Evolutionary conservation across 257 asterid species (phyloP), one percentile per base, ranked within the genome.

Genomic region (Petunia axillaris): DNA sequence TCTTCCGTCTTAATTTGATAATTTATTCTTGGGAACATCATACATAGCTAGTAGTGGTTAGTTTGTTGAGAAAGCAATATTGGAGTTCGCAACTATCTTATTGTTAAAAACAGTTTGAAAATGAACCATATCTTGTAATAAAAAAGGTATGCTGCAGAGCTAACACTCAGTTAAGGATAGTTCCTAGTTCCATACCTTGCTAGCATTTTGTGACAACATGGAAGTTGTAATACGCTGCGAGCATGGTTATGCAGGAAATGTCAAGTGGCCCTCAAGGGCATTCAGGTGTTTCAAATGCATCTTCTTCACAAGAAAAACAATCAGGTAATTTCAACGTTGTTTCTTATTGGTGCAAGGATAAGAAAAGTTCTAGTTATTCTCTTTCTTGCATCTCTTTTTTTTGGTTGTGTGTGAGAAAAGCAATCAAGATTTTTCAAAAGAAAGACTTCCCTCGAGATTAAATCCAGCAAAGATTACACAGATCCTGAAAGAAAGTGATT

Each of bases 231-330:
- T 55, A 64, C 15, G 36, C 37, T 81, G 59, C 44, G 25, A 66
- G 50, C 54, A 41, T 64, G 39, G 57, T 63, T 8, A 25, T 44
- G 83, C 89, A 87, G 89, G 89, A 63, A 55, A 64, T 73, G 52
- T 85, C 64, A 83, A 90, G 91, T 39, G 85, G 82, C 25, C 88
- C 90, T 2, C 80, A 81, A 11, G 52, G 79, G 38, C 81, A 50
- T 36, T 37, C 86, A 1, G 83, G 46, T 53, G 16, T 16, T 54
- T 68, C 75, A 41, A 81, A 81, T 57, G 50, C 90, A 50, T 76
- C 88, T 77, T 82, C 88, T 16, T 59, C 85, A 66, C 86, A 88
- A 11, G 91, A 80, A 70, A 43, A 84, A 79, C 63, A 77, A 60
- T 35, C 74, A 53, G 88, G 89, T 84, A 84, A 48, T 16, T 9